Evolutionary conservation across 2,329 filamentous ascomycete species (phyloP), one percentile per base, ranked within the genome.

Genomic region (Rugonectria rugulosa): DNA sequence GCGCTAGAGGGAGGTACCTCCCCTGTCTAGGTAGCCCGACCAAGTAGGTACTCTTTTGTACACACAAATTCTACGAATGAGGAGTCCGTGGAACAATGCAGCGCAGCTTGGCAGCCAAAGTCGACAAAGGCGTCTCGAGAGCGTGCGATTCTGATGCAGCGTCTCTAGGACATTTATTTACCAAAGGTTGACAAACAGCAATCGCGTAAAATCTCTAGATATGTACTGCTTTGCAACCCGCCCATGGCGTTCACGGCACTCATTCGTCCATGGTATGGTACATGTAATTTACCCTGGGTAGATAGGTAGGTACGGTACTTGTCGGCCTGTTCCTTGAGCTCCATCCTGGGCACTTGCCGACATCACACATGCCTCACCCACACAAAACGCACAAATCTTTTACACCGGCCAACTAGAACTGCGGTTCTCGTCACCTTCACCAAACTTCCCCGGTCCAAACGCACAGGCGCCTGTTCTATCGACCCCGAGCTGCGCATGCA

Each of bases 321-420:
- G 17, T 17, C 19, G 15, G n/a, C 32, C 15, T 24, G 37, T n/a
- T 41, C 21, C 27, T 41, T 42, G 27, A 49, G 41, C 57, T 56
- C 37, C 45, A 65, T 51, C 47, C 51, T n/a, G n/a, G n/a, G n/a
- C 47, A 59, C 60, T 56, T 60, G 48, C 41, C 52, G 45, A 56
- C 46, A 56, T 57, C 55, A 51, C 46, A 49, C 45, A 47, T n/a
- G n/a, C n/a, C n/a, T n/a, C n/a, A n/a, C n/a, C 44, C 34, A 32
- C 44, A 47, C 20, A n/a, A 14, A 45, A 9, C 29, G 17, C 27
- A 34, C 41, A 46, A 46, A 60, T 5, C 17, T 21, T 20, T 48
- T 37, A 40, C 17, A 26, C 27, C 38, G 17, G 32, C 31, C 23
- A 26, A 27, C 34, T 48, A 15, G 27, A 42, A 34, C 17, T 24